Evolutionary conservation across 164 flowering plant genomes (phyloP).

Genomic region (Umbellularia californica): DNA sequence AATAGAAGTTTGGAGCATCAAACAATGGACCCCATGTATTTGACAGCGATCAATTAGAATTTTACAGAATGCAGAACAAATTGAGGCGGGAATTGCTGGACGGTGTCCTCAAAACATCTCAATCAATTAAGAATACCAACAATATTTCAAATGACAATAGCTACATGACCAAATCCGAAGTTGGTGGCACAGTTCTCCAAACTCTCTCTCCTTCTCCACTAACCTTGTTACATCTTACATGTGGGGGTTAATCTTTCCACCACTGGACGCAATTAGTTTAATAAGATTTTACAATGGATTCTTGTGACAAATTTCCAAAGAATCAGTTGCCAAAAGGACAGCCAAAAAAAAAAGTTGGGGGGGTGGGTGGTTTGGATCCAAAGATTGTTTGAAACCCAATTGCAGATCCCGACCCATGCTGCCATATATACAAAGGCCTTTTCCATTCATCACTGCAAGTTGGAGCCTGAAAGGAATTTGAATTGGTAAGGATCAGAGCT

Average conservation of each 20-base stretch:
- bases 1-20: too few species aligned
- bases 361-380: background rate
- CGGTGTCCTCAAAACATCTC: conserved; percentile 2
- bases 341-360: background rate
- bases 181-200: conserved; percentile 5
- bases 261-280: conserved; percentile 37
- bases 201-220: background rate
- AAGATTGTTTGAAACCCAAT: conserved; percentile 11
- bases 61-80: background rate
- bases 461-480: conserved; percentile 25
- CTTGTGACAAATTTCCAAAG: conserved; percentile 28
- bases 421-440: conserved; percentile 46
- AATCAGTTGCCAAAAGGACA: conserved; percentile 31
- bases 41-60: too few species aligned
- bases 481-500: conserved; percentile 35
- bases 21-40: too few species aligned
- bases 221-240: conserved; percentile 33
- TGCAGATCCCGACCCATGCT: conserved; percentile 4
- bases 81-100: background rate
- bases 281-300: conserved; percentile 31
- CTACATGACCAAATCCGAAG: conserved; percentile 15
- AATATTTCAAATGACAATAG: conserved; percentile 8
- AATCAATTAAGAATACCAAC: conserved; percentile 16
- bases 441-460: conserved; percentile 5
- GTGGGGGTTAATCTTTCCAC: conserved; percentile 23